Evolutionary conservation across 225 moss, liverwort and hornwort species (phyloP), one percentile per base, ranked within the genome.

Genomic region (Sphagnum tenellum): DNA sequence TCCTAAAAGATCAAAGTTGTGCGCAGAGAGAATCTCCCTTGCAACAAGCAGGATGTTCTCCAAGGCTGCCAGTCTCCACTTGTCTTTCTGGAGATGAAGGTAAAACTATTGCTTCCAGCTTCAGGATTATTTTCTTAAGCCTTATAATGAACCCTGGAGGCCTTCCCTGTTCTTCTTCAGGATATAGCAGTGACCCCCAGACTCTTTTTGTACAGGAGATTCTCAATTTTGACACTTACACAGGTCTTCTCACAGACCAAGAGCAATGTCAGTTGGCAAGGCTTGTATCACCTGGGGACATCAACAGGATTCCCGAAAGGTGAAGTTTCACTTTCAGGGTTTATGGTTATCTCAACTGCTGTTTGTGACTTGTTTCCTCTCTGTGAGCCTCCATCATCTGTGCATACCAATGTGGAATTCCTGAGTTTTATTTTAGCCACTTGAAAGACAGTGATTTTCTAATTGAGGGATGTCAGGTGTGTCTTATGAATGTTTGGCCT

Each of bases 201-300:
- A 29, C 29, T 61, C 13, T 69, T 45, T 60, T 13, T 58, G 12
- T 63, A 54, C 89, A 92, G 89, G 89, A 92, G 69, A 81, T 92
- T 73, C 73, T 92, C 69, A 92, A 92, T 86, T 88, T 85, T 80
- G 92, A 92, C 83, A 89, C 89, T 47, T 92, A 89, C 66, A 92
- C 86, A 67, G 92, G 89, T 69, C 89, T 92, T 70, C 82, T 89
- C 63, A 86, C 89, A 66, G 89, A 88, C 61, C 89, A 89, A 86
- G 92, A 92, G 83, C 92, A 92, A 80, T 81, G 89, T 75, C 83
- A 89, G 66, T 81, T 88, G 63, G 80, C 86, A 85, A 85, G 82
- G 77, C 85, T 70, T 78, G 63, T 88, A 67, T 84, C 89, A 63
- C 75, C 86, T 54, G 85, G 79, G 67, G 89, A 92, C 77, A 70